Conservation (phyloP, 805 yeast species). For the Saccharomyces jurei region DNA sequence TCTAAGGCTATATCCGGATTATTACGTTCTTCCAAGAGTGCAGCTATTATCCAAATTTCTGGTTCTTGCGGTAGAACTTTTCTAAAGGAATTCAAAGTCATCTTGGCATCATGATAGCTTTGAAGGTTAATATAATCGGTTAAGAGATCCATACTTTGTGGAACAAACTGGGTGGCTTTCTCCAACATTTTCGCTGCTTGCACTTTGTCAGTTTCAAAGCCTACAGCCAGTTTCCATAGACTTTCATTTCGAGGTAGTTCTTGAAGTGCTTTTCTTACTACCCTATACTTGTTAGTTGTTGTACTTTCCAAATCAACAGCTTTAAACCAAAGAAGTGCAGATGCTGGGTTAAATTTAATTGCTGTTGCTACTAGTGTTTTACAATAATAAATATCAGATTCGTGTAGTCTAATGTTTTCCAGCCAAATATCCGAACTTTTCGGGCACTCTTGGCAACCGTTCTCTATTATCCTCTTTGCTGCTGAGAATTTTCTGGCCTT, state of each 20-base stretch:
- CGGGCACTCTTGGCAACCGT: slow-evolving; percentile 69
- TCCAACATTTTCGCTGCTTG: slow-evolving; percentile 46
- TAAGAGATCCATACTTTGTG: slow-evolving; percentile 62
- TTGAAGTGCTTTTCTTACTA: slow-evolving; percentile 67
- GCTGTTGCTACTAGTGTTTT: slow-evolving; percentile 60
- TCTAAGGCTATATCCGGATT: slow-evolving; percentile 39
- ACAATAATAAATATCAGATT: slow-evolving; percentile 35
- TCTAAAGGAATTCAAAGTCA: slow-evolving; percentile 52
- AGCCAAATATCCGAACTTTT: slow-evolving; percentile 72
- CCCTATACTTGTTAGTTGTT: slow-evolving; percentile 40
- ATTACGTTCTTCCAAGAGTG: slow-evolving; percentile 51
- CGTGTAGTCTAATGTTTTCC: slow-evolving; percentile 60
- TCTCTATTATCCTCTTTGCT: slow-evolving; percentile 57
- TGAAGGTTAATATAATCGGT: slow-evolving; percentile 41
- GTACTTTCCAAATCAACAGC: slow-evolving; percentile 65
- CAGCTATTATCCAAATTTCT: slow-evolving; percentile 63
- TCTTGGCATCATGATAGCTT: slow-evolving; percentile 40
- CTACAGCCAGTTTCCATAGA: slow-evolving; percentile 65
- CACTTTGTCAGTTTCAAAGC: slow-evolving; percentile 44
- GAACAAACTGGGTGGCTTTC: slow-evolving; percentile 64
- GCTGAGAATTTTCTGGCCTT: slow-evolving; percentile 43
- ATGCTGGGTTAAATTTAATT: slow-evolving; percentile 44
- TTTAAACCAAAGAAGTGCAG: slow-evolving; percentile 63
- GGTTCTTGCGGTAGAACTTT: slow-evolving; percentile 40
- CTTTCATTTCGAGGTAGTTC: slow-evolving; percentile 45